A percentile compares a stretch with the other conserved stretches of the same genome.
These are phyloP conservation scores for Cystobasidium pallidum DNA, from an alignment of 1,284 basidiomycete species.

Conservation along the genomic window DNA sequence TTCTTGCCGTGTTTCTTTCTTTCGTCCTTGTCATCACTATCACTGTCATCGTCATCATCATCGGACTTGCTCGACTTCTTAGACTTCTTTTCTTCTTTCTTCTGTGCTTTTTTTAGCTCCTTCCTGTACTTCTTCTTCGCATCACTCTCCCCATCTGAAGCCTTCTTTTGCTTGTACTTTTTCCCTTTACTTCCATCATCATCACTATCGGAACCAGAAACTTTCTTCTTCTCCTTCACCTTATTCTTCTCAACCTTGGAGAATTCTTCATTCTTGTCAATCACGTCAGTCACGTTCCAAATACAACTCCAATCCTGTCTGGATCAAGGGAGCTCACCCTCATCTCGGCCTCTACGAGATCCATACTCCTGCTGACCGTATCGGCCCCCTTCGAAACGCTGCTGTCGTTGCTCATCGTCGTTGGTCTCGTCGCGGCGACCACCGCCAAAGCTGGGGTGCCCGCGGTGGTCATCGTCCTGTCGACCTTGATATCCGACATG, in stretches of 20 bases:
- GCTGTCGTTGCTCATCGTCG: too few relatives aligned
- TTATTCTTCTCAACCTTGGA: not conserved
- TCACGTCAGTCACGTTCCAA: not conserved
- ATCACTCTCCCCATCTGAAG: not conserved
- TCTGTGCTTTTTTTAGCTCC: constrained; percentile 12
- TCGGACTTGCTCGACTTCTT: constrained; percentile 5
- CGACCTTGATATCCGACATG: not conserved
- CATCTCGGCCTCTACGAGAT: not conserved
- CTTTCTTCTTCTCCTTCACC: constrained; percentile 2
- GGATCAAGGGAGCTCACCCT: not conserved
- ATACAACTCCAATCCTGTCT: not conserved
- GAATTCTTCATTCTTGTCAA: constrained; percentile 23
- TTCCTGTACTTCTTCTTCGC: constrained; percentile 16
- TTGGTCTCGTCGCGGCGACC: not conserved
- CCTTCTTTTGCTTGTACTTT: constrained; percentile 18
- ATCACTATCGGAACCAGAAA: not conserved
- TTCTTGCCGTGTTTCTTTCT: constrained; percentile 17
- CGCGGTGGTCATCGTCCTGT: not conserved
- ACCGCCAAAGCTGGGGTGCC: not conserved
- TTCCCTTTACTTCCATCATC: constrained; percentile 8
- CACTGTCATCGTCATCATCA: constrained; percentile 16
- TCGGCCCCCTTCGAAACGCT: not conserved
- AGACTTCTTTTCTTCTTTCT: not conserved
- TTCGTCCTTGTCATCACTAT: constrained; percentile 2
- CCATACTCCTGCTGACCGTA: constrained; percentile 5